Base-by-base conservation (phyloP, 306 rosid genomes). In the Acacia confusa region DNA sequence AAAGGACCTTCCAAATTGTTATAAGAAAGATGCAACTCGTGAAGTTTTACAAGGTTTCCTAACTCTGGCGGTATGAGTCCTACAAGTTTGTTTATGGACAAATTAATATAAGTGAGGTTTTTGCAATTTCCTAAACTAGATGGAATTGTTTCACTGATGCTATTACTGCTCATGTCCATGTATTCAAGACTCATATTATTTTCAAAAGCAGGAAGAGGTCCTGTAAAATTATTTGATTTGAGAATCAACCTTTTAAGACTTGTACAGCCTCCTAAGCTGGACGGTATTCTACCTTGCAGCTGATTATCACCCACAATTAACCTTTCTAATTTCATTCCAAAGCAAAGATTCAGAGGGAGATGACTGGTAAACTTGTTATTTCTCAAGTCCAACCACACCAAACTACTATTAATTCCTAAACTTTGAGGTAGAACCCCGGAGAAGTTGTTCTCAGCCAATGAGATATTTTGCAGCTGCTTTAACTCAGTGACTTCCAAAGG, bases 341-440 rank as follows among this genome's bases (percentile, higher is more conserved):
- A 82, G 86, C 97, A 95, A 77, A 95, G 86, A 87, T 88, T 86
- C 34, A 92, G 91, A 12, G 98, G 97, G 58, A 92, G 78, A 80
- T 40, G 69, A 25, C 98, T 94, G 0, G 79, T 72, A 84, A 95
- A 95, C 71, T 74, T 84, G n/a, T 95, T 95, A 45, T 88, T 74
- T 11, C 82, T 81, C 8, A 95, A 88, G 74, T 92, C 98, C 76
- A 95, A 60, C 78, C 24, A 74, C 55, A 68, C 72, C 72, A 95
- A 84, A 81, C 91, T 92, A 82, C 94, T 88, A 32, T 91, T 91
- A 14, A 89, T 81, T 76, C 97, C 98, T 88, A 95, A 70, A 73
- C 40, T 73, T 72, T 85, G 92, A 79, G 99, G 99, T 81, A 95
- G 82, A 67, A 87, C 89, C 57, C 97, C 97, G 16, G 78, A 91